These are phyloP conservation scores for Geranomyces variabilis DNA, from an alignment of 192 early-diverging fungal genomes.

Conservation along the genomic window DNA sequence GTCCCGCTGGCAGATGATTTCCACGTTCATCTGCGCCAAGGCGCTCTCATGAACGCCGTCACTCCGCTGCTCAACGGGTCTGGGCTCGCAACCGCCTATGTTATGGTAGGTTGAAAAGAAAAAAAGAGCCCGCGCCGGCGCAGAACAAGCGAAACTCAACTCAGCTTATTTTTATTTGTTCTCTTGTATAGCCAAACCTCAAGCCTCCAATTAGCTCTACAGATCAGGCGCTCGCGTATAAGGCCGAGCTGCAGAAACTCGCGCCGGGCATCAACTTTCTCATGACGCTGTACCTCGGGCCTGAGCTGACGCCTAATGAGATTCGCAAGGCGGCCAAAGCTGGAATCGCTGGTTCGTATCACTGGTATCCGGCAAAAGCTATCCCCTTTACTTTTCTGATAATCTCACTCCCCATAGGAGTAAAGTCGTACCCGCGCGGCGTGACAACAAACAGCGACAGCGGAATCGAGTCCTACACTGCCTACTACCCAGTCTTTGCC, in stretches of 20 bases:
- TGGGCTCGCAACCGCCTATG: constrained; percentile 83
- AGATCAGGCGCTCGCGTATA: constrained; percentile 85
- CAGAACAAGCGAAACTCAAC: not conserved
- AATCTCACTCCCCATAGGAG: constrained; percentile 50
- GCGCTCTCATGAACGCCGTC: constrained; percentile 85
- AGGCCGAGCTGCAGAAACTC: constrained; percentile 72
- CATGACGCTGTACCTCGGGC: constrained; percentile 90
- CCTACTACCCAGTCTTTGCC: constrained; percentile 90
- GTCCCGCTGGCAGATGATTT: constrained; percentile 68
- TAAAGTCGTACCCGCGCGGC: constrained; percentile 92
- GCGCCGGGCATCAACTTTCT: constrained; percentile 87
- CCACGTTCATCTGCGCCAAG: constrained; percentile 87
- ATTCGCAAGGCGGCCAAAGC: constrained; percentile 80
- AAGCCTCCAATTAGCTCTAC: constrained; percentile 87
- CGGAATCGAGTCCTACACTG: constrained; percentile 87
- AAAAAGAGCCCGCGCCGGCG: not conserved
- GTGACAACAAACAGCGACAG: constrained; percentile 97
- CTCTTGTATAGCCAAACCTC: constrained; percentile 78
- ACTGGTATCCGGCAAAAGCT: not conserved
- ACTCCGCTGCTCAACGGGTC: constrained; percentile 79
- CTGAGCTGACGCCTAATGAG: constrained; percentile 87
- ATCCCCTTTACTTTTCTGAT: no score
- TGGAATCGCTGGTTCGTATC: constrained; percentile 71
- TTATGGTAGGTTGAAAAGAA: constrained; percentile 73
- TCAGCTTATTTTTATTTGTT: not conserved